Percentiles rank a stretch among this genome's conserved stretches.
Conservation (phyloP, 345 rosid species). For the Dipteronia sinensis region DNA sequence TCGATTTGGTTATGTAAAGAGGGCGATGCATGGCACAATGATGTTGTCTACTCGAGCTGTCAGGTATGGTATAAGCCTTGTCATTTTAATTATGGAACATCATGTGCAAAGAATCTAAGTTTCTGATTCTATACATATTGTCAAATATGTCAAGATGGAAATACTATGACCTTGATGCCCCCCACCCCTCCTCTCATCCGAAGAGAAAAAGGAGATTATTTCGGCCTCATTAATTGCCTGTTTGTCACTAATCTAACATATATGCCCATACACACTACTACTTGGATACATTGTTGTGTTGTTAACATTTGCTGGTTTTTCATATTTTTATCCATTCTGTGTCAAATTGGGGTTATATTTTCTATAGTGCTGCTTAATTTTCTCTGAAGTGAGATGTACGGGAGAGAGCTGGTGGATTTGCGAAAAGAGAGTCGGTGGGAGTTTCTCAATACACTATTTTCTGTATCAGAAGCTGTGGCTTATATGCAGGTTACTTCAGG, state of each 20-base stretch:
- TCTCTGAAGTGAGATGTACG: conserved; percentile 85
- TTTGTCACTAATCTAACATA: not conserved
- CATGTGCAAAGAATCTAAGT: not conserved
- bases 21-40: conserved; percentile 93
- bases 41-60: conserved; percentile 89
- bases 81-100: conserved; percentile 14
- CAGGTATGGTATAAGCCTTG: conserved; percentile 49
- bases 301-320: conserved; percentile 1
- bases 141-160: not conserved
- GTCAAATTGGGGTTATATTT: conserved; percentile 33
- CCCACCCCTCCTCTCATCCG: not conserved
- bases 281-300: conserved; percentile 1
- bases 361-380: conserved; percentile 38
- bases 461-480: conserved; percentile 96
- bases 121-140: not conserved
- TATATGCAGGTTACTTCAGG: conserved; percentile 73
- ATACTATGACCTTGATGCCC: not conserved
- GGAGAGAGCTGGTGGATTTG: conserved; percentile 91
- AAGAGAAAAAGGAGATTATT: not conserved
- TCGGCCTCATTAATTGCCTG: not conserved
- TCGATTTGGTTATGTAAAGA: conserved; percentile 89
- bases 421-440: conserved; percentile 92
- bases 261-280: not conserved
- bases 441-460: conserved; percentile 89
- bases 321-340: conserved; percentile 23